Percentiles rank a stretch among this genome's conserved stretches.
Conservation (phyloP, 495 filamentous ascomycete genomes). For the Trichoderma orchidacearum region DNA sequence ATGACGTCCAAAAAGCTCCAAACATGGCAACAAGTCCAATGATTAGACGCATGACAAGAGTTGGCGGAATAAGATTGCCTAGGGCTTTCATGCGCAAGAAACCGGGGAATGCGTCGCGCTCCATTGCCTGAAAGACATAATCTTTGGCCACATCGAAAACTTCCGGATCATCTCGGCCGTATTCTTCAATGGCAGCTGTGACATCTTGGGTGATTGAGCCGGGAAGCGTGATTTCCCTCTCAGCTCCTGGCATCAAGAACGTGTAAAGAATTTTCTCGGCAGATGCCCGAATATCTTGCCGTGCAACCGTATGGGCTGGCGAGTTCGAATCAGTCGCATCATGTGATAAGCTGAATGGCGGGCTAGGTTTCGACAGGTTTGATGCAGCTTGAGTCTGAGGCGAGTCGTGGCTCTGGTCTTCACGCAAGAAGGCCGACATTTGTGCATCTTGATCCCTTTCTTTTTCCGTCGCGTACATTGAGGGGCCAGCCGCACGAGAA, state of each 20-base stretch:
- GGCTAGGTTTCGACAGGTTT: conserved; percentile 52
- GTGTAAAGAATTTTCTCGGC: conserved; percentile 98
- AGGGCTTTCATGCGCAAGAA: conserved; percentile 91
- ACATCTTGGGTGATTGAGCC: conserved; percentile 73
- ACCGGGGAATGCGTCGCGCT: conserved; percentile 92
- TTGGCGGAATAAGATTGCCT: conserved; percentile 85
- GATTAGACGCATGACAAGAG: conserved; percentile 67
- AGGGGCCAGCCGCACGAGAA: conserved; percentile 38
- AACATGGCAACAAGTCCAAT: conserved; percentile 81
- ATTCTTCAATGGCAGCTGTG: conserved; percentile 71
- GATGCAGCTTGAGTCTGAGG: conserved; percentile 51
- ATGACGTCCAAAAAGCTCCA: conserved; percentile 85
- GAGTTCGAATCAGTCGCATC: conserved; percentile 56
- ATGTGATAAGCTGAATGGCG: conserved; percentile 35
- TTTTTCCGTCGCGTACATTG: conserved; percentile 35
- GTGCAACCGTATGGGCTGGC: conserved; percentile 68
- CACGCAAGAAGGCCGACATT: conserved; percentile 79
- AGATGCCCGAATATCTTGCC: conserved; percentile 78
- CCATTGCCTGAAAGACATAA: conserved; percentile 99
- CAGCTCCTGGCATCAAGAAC: conserved; percentile 79
- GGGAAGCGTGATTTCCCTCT: conserved; percentile 88
- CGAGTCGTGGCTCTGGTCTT: conserved; percentile 45
- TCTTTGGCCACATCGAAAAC: conserved; percentile 96
- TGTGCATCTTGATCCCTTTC: conserved; percentile 66
- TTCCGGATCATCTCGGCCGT: conserved; percentile 86